Evolutionary conservation across 163 green algal species (phyloP), one percentile per base, ranked within the genome.

Genomic region (Trebouxiophyceae sp.): DNA sequence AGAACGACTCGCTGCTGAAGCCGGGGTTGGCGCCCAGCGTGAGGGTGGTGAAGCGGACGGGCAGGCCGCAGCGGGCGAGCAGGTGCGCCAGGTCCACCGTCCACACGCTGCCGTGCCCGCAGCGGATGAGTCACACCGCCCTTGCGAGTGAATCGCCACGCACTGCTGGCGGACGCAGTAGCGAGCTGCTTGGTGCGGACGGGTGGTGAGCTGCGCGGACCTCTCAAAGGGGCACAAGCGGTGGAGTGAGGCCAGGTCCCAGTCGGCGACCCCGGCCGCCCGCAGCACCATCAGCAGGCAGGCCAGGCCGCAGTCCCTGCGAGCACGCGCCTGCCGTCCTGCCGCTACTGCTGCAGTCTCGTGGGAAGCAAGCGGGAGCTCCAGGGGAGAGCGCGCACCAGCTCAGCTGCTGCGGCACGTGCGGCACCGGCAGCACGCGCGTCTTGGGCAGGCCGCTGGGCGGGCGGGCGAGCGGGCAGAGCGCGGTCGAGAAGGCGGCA

Each of bases 1-100:
- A 97, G 58, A 96, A 97, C 23, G 58, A 62, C 66, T 95, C 87
- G 23, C 73, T 63, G 1, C 65, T 77, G 66, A 85, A 97, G 3
- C 71, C 73, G 5, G 85, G 81, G 65, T 97, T 96, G 29, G 88
- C 85, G 2, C 91, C 90, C 0, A 96, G 60, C 0, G 81, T 93
- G 27, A 86, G 69, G 0, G 91, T 96, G 47, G 74, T 67, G 68
- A 95, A 88, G 2, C 61, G 72, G 12, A 93, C 81, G 0, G 72
- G 39, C 47, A 89, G 54, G 0, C 80, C 82, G 50, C 90, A 93
- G 63, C 68, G 68, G 0, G 82, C 76, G 39, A 96, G 73, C 31
- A 96, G 79, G 66, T 93, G 81, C 2, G 91, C 90, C n/a, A 97
- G 70, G 73, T 97, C 91, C 12, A 97, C 78, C 1, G 89, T 96